phyloP scores from a whole-genome alignment of 2,329 filamentous ascomycete genomes.

The Pseudogymnoascus sp. region DNA sequence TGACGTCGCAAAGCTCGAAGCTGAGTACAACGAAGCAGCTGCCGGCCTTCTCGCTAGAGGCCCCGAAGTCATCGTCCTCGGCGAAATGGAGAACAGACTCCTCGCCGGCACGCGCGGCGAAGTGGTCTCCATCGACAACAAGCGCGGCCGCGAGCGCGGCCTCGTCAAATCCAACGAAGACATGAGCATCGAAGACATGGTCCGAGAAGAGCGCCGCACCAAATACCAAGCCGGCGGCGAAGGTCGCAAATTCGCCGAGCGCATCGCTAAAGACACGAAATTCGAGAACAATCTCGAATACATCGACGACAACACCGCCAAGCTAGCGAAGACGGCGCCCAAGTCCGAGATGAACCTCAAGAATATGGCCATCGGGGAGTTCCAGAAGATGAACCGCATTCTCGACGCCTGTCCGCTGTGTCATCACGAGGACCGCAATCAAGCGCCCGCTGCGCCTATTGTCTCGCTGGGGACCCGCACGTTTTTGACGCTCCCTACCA shows the following conservation, averaged over 20 bases:
- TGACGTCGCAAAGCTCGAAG: slow-evolving; percentile 68
- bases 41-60: slow-evolving; percentile 51
- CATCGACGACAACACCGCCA: slow-evolving; percentile 91
- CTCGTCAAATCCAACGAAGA: slow-evolving; percentile 85
- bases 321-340: slow-evolving; percentile 78
- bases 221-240: slow-evolving; percentile 71
- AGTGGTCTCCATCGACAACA: slow-evolving; percentile 69
- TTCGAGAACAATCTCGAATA: slow-evolving; percentile 93
- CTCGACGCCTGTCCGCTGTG: slow-evolving; percentile 86
- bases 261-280: slow-evolving; percentile 86
- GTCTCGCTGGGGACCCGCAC: slow-evolving; percentile 78
- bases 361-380: slow-evolving; percentile 78
- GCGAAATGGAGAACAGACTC: slow-evolving; percentile 83
- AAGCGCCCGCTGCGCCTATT: slow-evolving; percentile 73
- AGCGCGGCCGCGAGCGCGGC: slow-evolving; percentile 75
- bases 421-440: slow-evolving; percentile 74
- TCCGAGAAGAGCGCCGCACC: slow-evolving; percentile 84
- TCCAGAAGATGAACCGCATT: slow-evolving; percentile 79
- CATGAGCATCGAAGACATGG: slow-evolving; percentile 96
- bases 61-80: slow-evolving; percentile 67
- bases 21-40: slow-evolving; percentile 72
- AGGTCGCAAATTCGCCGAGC: slow-evolving; percentile 73
- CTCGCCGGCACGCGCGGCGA: slow-evolving; percentile 67
- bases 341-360: slow-evolving; percentile 83
- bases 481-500: slow-evolving; percentile 80